Conservation (phyloP, 176 grass and related monocot species). For the Thinopyrum elongatum region DNA sequence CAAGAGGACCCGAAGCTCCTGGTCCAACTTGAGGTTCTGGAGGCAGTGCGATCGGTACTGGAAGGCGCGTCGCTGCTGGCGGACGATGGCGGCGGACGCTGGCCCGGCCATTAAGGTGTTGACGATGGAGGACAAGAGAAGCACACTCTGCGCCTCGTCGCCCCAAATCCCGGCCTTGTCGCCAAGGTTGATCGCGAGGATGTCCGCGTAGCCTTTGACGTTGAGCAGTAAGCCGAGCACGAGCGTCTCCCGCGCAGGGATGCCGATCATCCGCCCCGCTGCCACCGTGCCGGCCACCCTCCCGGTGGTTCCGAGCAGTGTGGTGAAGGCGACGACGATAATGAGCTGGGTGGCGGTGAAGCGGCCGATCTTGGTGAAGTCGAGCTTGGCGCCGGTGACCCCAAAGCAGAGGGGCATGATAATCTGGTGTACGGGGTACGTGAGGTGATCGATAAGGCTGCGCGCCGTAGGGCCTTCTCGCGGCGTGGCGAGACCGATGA, state of each 20-base stretch:
- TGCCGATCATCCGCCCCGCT: slow-evolving; percentile 25
- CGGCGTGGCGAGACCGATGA: slow-evolving; percentile 58
- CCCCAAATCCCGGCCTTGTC: slow-evolving; percentile 34
- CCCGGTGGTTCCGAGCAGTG: slow-evolving; percentile 37
- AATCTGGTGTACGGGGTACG: slow-evolving; percentile 56
- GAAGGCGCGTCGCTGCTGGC: slow-evolving; percentile 37
- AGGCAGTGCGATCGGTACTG: slow-evolving; percentile 48
- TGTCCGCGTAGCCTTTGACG: slow-evolving; percentile 67
- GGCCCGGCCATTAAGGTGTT: slow-evolving; percentile 65
- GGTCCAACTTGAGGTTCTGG: slow-evolving; percentile 38
- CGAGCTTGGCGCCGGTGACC: slow-evolving; percentile 36
- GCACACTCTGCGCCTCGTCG: slow-evolving; percentile 20
- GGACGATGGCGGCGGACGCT: slow-evolving; percentile 54
- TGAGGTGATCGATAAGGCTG: slow-evolving; percentile 54
- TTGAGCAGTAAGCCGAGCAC: slow-evolving; percentile 71
- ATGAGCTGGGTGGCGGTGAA: neutral
- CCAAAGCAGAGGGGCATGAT: slow-evolving; percentile 72
- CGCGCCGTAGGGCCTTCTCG: slow-evolving; percentile 57
- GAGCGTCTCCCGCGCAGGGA: slow-evolving; percentile 38
- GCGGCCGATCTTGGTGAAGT: slow-evolving; percentile 27
- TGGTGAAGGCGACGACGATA: slow-evolving; percentile 34
- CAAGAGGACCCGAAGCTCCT: slow-evolving; percentile 57
- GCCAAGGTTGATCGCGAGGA: slow-evolving; percentile 50
- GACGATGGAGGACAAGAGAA: slow-evolving; percentile 44
- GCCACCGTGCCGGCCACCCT: slow-evolving; percentile 63